phyloP scores from a whole-genome alignment of 805 yeast species.

The Candida xyloterini region DNA sequence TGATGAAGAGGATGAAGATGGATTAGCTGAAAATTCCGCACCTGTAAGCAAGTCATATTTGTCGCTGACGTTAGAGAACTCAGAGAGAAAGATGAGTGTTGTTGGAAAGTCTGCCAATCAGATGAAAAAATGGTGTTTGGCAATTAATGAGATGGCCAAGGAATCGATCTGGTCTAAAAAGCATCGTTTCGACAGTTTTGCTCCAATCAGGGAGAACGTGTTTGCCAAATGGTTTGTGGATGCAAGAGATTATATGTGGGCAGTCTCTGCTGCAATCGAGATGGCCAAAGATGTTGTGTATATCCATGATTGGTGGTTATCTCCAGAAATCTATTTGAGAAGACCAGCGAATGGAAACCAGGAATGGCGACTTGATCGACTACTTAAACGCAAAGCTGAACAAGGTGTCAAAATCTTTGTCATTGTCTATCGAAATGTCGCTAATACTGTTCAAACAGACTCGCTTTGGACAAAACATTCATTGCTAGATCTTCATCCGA shows the following conservation, averaged over 20 bases:
- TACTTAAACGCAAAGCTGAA: constrained; percentile 84
- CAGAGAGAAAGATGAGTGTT: constrained; percentile 74
- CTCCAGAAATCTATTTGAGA: constrained; percentile 89
- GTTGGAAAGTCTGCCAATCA: constrained; percentile 65
- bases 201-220: constrained; percentile 82
- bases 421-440: constrained; percentile 90
- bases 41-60: constrained; percentile 41
- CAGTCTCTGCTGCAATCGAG: constrained; percentile 84
- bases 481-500: constrained; percentile 75
- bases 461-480: constrained; percentile 95
- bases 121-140: constrained; percentile 69
- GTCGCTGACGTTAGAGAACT: constrained; percentile 63
- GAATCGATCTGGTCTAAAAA: constrained; percentile 68
- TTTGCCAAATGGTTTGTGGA: constrained; percentile 98
- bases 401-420: constrained; percentile 93
- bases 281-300: constrained; percentile 92
- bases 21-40: constrained; percentile 24
- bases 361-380: constrained; percentile 85
- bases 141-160: constrained; percentile 66
- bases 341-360: constrained; percentile 96
- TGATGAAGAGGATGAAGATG: constrained; percentile 32
- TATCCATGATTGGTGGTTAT: constrained; percentile 98
- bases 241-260: constrained; percentile 91
- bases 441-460: constrained; percentile 88
- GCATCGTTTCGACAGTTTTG: constrained; percentile 84